Conservation (phyloP, 2,329 filamentous ascomycete genomes). For the Rugonectria rugulosa region DNA sequence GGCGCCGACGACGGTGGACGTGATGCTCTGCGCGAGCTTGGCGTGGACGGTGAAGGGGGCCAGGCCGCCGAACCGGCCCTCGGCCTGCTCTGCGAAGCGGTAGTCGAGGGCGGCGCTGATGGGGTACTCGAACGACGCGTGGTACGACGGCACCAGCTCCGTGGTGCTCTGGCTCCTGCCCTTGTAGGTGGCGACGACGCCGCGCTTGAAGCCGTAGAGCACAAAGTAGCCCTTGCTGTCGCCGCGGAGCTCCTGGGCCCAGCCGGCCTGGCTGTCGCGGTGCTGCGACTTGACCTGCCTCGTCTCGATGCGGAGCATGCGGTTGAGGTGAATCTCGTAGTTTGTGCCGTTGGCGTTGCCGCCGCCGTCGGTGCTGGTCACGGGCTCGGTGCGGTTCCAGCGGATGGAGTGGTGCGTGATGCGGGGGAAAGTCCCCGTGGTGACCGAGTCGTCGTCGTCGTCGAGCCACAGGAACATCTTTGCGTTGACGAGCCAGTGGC, state of each 20-base stretch:
- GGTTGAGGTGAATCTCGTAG: neutral
- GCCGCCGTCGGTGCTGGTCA: neutral
- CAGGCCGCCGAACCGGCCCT: neutral
- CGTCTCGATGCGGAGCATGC: neutral
- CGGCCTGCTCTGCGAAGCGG: neutral
- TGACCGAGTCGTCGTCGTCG: neutral
- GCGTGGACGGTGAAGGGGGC: neutral
- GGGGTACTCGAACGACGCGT: slow-evolving; percentile 2
- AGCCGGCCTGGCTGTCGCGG: neutral
- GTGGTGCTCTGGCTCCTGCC: neutral
- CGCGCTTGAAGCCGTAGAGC: neutral
- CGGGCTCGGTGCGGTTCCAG: neutral
- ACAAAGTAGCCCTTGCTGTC: neutral
- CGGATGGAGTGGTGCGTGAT: neutral
- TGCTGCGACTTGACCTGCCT: neutral
- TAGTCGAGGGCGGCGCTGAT: neutral
- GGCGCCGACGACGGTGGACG: neutral
- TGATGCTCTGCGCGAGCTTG: neutral
- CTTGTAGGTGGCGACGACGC: neutral
- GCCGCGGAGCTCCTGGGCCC: neutral
- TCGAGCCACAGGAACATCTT: slow-evolving; percentile 9
- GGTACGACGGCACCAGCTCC: neutral
- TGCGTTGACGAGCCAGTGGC: slow-evolving; percentile 1
- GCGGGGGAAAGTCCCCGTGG: neutral
- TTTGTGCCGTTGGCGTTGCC: neutral